A percentile compares a stretch with the other conserved stretches of the same genome.
Evolutionary conservation across 768 basidiomycete genomes (phyloP).

Genomic region (Tylopilus balloui): DNA sequence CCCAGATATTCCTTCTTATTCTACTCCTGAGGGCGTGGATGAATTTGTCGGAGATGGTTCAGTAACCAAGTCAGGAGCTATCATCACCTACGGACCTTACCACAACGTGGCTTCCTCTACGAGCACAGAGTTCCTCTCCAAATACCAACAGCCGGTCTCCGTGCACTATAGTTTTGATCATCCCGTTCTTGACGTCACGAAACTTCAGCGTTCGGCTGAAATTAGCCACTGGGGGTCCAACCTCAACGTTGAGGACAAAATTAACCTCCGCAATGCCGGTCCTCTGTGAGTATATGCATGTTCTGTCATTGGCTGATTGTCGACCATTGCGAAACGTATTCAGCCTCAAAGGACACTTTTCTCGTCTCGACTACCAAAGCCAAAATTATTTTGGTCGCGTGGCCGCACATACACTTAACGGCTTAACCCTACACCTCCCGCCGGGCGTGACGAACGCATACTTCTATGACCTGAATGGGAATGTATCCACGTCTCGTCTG

Average conservation of each 20-base stretch:
- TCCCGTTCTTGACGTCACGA: constrained; percentile 73
- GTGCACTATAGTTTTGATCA: constrained; percentile 83
- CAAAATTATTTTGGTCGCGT: constrained; percentile 65
- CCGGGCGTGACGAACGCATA: constrained; percentile 78
- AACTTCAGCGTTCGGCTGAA: constrained; percentile 74
- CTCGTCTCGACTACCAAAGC: constrained; percentile 82
- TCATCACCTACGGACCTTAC: constrained; percentile 87
- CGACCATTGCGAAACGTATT: constrained; percentile 1
- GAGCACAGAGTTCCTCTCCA: constrained; percentile 48
- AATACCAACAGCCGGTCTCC: constrained; percentile 58
- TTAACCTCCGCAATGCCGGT: constrained; percentile 83
- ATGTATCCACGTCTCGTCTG: constrained; percentile 91
- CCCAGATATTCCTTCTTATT: constrained; percentile 68
- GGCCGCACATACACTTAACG: constrained; percentile 67
- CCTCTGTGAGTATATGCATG: constrained; percentile 59
- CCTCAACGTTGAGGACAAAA: constrained; percentile 87
- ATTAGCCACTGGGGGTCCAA: constrained; percentile 98
- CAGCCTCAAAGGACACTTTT: constrained; percentile 94
- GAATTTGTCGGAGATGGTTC: constrained; percentile 56
- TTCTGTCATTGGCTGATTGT: not conserved
- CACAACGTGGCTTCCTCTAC: constrained; percentile 66
- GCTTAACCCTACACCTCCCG: constrained; percentile 76
- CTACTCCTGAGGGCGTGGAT: constrained; percentile 57
- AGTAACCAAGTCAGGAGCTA: constrained; percentile 71
- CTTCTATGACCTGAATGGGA: constrained; percentile 90